These are phyloP conservation scores for Neurospora sp. DNA, from an alignment of 495 filamentous ascomycete genomes.

Conservation along the genomic window DNA sequence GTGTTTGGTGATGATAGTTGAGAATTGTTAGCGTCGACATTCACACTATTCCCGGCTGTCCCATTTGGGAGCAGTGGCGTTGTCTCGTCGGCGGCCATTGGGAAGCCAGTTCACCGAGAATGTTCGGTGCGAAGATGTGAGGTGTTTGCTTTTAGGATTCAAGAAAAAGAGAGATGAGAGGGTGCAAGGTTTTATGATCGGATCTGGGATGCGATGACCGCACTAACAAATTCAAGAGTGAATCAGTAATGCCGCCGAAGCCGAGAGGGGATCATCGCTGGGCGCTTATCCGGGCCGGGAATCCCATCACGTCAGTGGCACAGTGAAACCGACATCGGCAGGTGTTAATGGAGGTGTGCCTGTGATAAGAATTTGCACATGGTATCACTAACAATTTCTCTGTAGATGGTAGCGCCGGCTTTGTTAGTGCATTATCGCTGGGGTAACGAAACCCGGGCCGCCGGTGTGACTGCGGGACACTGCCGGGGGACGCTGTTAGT, in stretches of 20 bases:
- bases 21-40: background rate
- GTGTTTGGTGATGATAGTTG: background rate
- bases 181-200: background rate
- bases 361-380: background rate
- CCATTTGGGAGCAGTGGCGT: background rate
- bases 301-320: background rate
- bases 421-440: background rate
- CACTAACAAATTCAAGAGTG: background rate
- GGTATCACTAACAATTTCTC: background rate
- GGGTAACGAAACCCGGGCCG: background rate
- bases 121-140: background rate
- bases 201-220: background rate
- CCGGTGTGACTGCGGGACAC: background rate
- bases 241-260: background rate
- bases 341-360: background rate
- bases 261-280: background rate
- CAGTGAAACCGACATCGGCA: background rate
- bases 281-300: background rate
- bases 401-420: background rate
- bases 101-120: background rate
- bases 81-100: constrained; percentile 1
- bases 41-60: too few species aligned
- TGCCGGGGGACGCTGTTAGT: background rate
- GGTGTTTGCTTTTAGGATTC: background rate
- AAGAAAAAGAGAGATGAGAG: background rate